Base-by-base conservation (phyloP, 768 basidiomycete species). In the Amanita rimosa region DNA sequence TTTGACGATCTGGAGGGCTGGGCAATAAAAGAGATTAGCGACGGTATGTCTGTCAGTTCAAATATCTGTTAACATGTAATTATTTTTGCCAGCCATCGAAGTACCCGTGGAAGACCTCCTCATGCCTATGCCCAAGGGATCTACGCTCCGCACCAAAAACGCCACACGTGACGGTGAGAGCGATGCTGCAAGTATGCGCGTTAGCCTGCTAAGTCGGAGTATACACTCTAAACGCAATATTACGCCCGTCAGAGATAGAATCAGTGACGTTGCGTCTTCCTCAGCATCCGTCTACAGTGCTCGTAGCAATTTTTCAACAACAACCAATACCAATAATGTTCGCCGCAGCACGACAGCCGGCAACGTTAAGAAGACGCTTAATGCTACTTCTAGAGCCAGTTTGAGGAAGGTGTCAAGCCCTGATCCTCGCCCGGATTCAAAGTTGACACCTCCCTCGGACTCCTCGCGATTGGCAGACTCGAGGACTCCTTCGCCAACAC, bases 1-100 rank as follows among this genome's bases (percentile, higher is more conserved):
- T 95, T 97, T 56, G 82, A 85, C 44, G 60, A 65, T 3, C 70
- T 98, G n/a, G 90, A 95, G 43, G 74, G 73, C 3, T 96, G 91
- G 90, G 81, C 85, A 0, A 61, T 94, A 47, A 84, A 90, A 60
- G 95, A 97, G 59, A 90, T 98, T 35, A 76, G 79, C 36, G 78
- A 85, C 57, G 75, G 90, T 88, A 53, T 56, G 85, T 71, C 29
- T 44, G 31, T 34, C 19, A 13, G 17, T 36, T 31, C 13, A 6
- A 3, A 29, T 31, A 4, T 19, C 35, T 11, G 33, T 24, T 29
- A n/a, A 5, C 9, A 47, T 49, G 33, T 46, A 44, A 44, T 27
- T 10, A 44, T 41, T 22, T 34, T 14, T 44, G 21, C 3, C 56
- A 91, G 91, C 86, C 60, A 77, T 94, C 46, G 89, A 94, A 60